Evolutionary conservation across 2,329 filamentous ascomycete genomes (phyloP).

Genomic region (Myriosclerotinia curreyana): DNA sequence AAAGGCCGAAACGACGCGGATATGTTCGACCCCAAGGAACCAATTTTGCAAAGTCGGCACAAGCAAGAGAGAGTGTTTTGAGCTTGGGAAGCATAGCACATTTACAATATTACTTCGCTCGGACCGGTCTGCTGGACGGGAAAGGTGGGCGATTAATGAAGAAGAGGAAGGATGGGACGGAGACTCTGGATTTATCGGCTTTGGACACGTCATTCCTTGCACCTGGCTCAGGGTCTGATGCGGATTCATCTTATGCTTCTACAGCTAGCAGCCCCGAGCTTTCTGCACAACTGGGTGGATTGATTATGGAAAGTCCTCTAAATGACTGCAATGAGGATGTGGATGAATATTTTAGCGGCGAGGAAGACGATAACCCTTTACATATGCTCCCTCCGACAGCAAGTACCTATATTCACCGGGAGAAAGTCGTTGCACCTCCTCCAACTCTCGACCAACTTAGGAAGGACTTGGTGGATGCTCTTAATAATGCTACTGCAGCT

Average conservation of each 20-base stretch:
- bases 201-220: conserved; percentile 47
- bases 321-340: conserved; percentile 48
- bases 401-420: conserved; percentile 88
- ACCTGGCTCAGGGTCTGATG: conserved; percentile 48
- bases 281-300: conserved; percentile 37
- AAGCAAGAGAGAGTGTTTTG: conserved; percentile 90
- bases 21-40: conserved; percentile 41
- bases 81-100: conserved; percentile 95
- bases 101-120: conserved; percentile 96
- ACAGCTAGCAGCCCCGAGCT: conserved; percentile 59
- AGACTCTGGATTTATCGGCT: conserved; percentile 56
- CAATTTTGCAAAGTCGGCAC: conserved; percentile 84
- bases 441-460: conserved; percentile 81
- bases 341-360: conserved; percentile 48
- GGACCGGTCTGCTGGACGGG: conserved; percentile 88
- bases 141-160: conserved; percentile 84
- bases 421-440: conserved; percentile 76
- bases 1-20: conserved; percentile 42
- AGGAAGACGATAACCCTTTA: conserved; percentile 59
- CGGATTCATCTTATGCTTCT: conserved; percentile 59
- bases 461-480: conserved; percentile 60
- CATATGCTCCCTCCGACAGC: conserved; percentile 94
- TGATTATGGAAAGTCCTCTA: conserved; percentile 42
- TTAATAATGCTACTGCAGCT: conserved; percentile 67
- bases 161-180: conserved; percentile 53